Evolutionary conservation across 2,329 filamentous ascomycete genomes (phyloP).

Genomic region (Aspergillus sp.): DNA sequence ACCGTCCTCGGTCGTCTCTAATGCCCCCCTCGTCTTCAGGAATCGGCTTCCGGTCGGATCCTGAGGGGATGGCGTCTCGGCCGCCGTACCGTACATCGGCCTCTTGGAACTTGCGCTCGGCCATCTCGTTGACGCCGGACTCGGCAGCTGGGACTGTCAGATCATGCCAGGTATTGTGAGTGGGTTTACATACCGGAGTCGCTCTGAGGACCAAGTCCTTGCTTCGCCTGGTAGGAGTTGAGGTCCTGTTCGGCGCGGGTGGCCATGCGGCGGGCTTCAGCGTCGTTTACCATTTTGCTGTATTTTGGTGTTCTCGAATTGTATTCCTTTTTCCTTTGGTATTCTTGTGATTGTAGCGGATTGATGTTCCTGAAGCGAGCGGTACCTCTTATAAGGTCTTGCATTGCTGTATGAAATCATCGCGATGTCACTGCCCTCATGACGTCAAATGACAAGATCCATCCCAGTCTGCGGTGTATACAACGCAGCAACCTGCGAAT

Average conservation of each 20-base stretch:
- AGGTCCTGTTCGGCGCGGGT: constrained; percentile 41
- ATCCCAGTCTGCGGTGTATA: neutral
- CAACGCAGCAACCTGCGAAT: neutral
- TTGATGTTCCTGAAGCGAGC: neutral
- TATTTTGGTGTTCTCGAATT: neutral
- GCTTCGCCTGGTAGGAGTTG: constrained; percentile 42
- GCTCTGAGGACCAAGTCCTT: constrained; percentile 39
- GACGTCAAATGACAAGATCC: neutral
- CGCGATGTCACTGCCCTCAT: constrained; percentile 30
- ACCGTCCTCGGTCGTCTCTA: constrained; percentile 39
- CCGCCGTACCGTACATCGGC: constrained; percentile 38
- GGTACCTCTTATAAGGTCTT: neutral
- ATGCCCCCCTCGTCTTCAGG: constrained; percentile 44
- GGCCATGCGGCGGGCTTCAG: constrained; percentile 21
- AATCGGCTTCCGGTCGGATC: constrained; percentile 41
- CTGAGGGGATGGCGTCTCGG: constrained; percentile 31
- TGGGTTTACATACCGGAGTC: constrained; percentile 36
- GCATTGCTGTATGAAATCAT: constrained; percentile 18
- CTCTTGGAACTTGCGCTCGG: constrained; percentile 35
- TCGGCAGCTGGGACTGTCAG: constrained; percentile 30
- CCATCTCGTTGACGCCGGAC: constrained; percentile 43
- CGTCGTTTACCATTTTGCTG: neutral
- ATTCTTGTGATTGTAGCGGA: neutral
- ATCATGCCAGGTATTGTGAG: neutral
- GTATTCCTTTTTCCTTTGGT: too few species aligned